Percentiles rank a stretch among this genome's conserved stretches.
These are phyloP conservation scores for Quercus phellos DNA, from an alignment of 331 rosid genomes.

Conservation along the genomic window DNA sequence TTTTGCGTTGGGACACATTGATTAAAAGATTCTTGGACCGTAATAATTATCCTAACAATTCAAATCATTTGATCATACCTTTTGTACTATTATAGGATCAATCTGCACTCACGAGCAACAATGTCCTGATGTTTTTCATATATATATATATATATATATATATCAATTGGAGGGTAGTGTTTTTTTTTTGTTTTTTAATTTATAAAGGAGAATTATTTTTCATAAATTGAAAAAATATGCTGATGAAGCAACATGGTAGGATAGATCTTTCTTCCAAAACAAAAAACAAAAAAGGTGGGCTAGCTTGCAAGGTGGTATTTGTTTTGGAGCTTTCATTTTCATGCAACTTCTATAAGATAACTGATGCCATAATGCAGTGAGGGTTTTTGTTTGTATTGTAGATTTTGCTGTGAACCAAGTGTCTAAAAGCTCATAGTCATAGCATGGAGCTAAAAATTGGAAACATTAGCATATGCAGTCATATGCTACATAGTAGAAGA, in stretches of 20 bases:
- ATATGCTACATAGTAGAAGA: background rate
- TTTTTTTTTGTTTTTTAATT: no score
- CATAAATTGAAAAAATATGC: background rate
- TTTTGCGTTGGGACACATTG: constrained; percentile 31
- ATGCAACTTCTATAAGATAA: constrained; percentile 2
- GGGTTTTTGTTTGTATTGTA: background rate
- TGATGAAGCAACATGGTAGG: background rate
- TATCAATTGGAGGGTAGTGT: background rate
- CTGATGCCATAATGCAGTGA: background rate
- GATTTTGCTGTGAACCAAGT: background rate
- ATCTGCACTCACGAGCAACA: constrained; percentile 15
- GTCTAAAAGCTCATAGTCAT: background rate
- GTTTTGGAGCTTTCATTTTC: constrained; percentile 9
- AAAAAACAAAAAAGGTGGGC: background rate
- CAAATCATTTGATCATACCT: constrained; percentile 37
- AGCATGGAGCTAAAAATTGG: background rate
- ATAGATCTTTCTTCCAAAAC: background rate
- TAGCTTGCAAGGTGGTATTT: background rate
- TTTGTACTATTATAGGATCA: constrained; percentile 16
- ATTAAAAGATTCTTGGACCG: constrained; percentile 37
- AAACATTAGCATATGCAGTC: constrained; percentile 17
- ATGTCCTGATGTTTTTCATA: background rate
- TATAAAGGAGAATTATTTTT: background rate
- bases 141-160: background rate
- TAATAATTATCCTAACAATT: constrained; percentile 35